Percentiles rank a stretch among this genome's conserved stretches.
Conservation (phyloP, 2,329 filamentous ascomycete genomes). For the Thermothelomyces thermophilus region DNA sequence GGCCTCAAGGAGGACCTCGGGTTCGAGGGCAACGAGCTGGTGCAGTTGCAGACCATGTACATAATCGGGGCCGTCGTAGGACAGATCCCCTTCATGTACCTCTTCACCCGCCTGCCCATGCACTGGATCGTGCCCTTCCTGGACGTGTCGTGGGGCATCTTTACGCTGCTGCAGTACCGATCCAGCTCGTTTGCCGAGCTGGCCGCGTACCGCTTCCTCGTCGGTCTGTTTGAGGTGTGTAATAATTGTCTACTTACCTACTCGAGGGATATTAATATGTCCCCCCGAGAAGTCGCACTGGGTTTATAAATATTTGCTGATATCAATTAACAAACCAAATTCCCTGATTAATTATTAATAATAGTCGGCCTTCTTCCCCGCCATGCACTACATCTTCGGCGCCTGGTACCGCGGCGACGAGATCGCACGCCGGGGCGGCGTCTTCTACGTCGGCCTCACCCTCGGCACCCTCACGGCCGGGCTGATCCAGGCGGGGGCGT, state of each 20-base stretch:
- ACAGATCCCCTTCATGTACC: slow-evolving; percentile 46
- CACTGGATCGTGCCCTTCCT: slow-evolving; percentile 45
- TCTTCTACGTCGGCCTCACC: slow-evolving; percentile 46
- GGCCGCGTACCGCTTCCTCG: slow-evolving; percentile 47
- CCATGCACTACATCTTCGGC: slow-evolving; percentile 35
- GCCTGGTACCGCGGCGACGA: slow-evolving; percentile 45
- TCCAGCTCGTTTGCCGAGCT: slow-evolving; percentile 43
- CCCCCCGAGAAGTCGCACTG: too few species aligned
- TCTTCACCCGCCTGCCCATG: slow-evolving; percentile 42
- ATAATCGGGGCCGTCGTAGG: slow-evolving; percentile 44
- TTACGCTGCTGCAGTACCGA: slow-evolving; percentile 50
- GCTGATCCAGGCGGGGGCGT: slow-evolving; percentile 41
- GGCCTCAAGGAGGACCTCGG: slow-evolving; percentile 47
- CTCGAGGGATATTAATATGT: too few species aligned
- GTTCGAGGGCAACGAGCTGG: slow-evolving; percentile 47
- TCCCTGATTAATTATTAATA: too few species aligned
- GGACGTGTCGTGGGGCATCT: slow-evolving; percentile 49
- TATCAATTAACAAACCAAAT: too few species aligned
- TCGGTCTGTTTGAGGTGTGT: slow-evolving; percentile 44
- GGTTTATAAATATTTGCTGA: too few species aligned
- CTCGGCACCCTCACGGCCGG: slow-evolving; percentile 47
- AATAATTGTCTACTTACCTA: too few species aligned
- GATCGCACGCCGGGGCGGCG: slow-evolving; percentile 41
- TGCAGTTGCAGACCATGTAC: slow-evolving; percentile 50
- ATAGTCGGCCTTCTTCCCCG: slow-evolving; percentile 32